Percentiles rank a stretch among this genome's conserved stretches.
Conservation (phyloP, 352 stramenopile genomes). For the Hyaloperonospora arabidopsidis region DNA sequence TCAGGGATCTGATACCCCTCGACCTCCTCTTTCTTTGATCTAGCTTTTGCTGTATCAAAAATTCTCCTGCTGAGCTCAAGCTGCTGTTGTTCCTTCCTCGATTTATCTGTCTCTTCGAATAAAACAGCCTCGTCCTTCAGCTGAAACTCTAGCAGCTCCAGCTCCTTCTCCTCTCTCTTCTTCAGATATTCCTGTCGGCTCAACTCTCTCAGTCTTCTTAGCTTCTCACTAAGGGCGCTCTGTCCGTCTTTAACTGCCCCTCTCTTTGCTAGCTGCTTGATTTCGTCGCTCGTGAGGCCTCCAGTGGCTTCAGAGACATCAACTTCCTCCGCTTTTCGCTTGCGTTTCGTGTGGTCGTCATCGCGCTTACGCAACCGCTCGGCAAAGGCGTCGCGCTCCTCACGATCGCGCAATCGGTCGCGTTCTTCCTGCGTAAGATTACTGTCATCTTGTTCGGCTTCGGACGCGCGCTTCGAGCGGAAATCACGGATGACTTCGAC, state of each 20-base stretch:
- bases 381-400: constrained; percentile 78
- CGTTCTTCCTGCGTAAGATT: constrained; percentile 35
- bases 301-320: constrained; percentile 21
- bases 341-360: constrained; percentile 57
- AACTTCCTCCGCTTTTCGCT: constrained; percentile 39
- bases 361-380: constrained; percentile 70
- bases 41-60: constrained; percentile 74
- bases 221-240: constrained; percentile 40
- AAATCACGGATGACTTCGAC: constrained; percentile 37
- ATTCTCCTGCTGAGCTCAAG: constrained; percentile 86
- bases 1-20: constrained; percentile 94
- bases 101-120: constrained; percentile 71
- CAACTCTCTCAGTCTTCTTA: constrained; percentile 82
- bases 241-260: constrained; percentile 50
- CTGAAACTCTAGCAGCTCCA: constrained; percentile 88
- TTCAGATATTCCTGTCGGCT: constrained; percentile 95
- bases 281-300: constrained; percentile 65
- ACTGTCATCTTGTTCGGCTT: constrained; percentile 17
- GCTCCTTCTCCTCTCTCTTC: constrained; percentile 95
- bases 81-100: constrained; percentile 70
- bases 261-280: constrained; percentile 73
- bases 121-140: constrained; percentile 71
- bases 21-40: constrained; percentile 45
- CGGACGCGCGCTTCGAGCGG: constrained; percentile 33
- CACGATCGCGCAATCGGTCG: constrained; percentile 45